A percentile compares a stretch with the other conserved stretches of the same genome.
phyloP scores from a whole-genome alignment of 2,329 filamentous ascomycete genomes.

The Penicillium aurantiogriseum region DNA sequence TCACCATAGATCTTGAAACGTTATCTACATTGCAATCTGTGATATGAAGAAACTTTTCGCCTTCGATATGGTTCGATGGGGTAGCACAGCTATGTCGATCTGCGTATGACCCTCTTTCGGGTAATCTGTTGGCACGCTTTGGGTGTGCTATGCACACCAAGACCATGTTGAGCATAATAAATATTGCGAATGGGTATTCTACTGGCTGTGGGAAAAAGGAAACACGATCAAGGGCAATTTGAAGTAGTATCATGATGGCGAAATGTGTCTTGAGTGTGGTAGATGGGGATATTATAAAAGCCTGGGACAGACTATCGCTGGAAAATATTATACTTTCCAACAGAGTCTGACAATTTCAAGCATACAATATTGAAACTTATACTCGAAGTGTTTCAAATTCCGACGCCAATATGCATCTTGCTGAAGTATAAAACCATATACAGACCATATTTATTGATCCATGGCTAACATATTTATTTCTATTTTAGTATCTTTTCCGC shows the following conservation, averaged over 20 bases:
- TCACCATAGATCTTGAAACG: background rate
- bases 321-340: background rate
- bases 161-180: background rate
- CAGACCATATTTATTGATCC: background rate
- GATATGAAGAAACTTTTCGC: too few species aligned
- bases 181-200: background rate
- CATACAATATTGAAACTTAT: background rate
- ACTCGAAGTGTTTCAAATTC: background rate
- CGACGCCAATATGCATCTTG: slow-evolving; percentile 1
- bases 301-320: background rate
- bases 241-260: background rate
- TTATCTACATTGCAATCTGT: background rate
- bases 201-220: background rate
- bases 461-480: background rate
- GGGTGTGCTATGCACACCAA: too few species aligned
- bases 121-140: background rate
- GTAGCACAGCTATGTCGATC: background rate
- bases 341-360: too few species aligned
- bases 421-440: background rate
- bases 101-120: background rate
- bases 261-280: background rate
- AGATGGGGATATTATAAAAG: background rate
- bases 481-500: background rate
- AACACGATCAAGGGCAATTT: too few species aligned
- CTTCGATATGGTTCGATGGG: background rate